Base-by-base conservation (phyloP, 2,329 filamentous ascomycete species). In the Botrytis byssoidea region DNA sequence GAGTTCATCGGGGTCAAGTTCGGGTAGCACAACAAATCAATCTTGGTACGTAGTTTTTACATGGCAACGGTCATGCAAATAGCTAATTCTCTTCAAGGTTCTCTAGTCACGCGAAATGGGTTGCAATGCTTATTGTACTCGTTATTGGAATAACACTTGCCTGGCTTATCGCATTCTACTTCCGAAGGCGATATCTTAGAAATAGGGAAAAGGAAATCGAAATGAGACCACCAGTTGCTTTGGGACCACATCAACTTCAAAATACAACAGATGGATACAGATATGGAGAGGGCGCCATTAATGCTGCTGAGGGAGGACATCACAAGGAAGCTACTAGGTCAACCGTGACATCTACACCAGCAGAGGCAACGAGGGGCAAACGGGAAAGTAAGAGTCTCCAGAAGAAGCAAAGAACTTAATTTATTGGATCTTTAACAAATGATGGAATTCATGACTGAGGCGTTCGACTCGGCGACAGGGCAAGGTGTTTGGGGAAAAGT, bases 101-200 rank as follows among this genome's bases (percentile, higher is more conserved):
- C 68, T 86, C 87, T 12, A 86, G 85, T 42, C 93, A 95, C 82
- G 93, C 89, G 85, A 87, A 90, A 84, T 97, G 93, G 93, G 88
- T 97, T 64, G 86, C 95, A 75, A 93, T 96, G 87, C 86, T 96
- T 71, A 90, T 94, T 76, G 84, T 95, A 75, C 86, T 97, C 42
- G 86, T 91, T 61, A 84, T 95, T 74, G 91, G 85, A 71, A 92
- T 97, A 75, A 83, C 86, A 22, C 85, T 85, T 73, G 88, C 93
- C 79, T 92, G 91, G 86, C 83, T 91, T 57, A 86, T 88, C 29
- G 91, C 91, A 57, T 89, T 90, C 79, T 88, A 92, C 81, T 89
- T 93, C 83, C 92, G 93, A 77, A 89, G 90, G 73, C 90, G 91
- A 77, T 92, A 95, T 82, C 85, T 93, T 76, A 89, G 89, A 76